Conservation (phyloP, 2,329 filamentous ascomycete species). For the Madurella mycetomatis region DNA sequence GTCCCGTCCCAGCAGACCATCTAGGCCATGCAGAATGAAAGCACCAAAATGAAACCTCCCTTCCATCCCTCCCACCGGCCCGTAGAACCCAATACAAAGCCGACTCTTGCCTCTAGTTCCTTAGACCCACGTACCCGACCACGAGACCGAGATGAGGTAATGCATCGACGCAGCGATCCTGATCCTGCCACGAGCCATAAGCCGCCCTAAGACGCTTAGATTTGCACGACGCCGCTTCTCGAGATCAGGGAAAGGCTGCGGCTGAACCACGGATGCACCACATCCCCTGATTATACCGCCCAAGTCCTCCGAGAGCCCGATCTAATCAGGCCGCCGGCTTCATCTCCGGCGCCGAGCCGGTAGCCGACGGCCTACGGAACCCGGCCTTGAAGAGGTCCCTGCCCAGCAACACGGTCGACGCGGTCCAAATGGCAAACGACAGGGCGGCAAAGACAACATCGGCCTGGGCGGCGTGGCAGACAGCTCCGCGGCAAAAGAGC, state of each 20-base stretch:
- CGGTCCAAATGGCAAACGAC: slow-evolving; percentile 51
- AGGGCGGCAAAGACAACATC: slow-evolving; percentile 51
- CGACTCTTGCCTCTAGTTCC: too few species aligned
- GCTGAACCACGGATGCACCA: neutral
- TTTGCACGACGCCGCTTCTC: neutral
- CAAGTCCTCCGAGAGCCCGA: neutral
- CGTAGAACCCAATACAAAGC: too few species aligned
- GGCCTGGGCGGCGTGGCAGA: slow-evolving; percentile 53
- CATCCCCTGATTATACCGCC: neutral
- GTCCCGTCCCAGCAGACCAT: slow-evolving; percentile 16
- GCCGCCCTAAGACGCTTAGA: neutral
- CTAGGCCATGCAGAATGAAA: slow-evolving; percentile 15
- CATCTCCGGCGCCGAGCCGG: slow-evolving; percentile 27
- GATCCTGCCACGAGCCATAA: neutral
- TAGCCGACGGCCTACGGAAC: slow-evolving; percentile 27
- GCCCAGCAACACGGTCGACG: slow-evolving; percentile 42
- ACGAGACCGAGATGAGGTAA: slow-evolving; percentile 10
- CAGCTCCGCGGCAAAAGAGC: slow-evolving; percentile 52
- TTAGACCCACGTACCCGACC: neutral
- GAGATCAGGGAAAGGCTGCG: neutral
- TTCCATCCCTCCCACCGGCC: neutral
- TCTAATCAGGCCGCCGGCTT: slow-evolving; percentile 15
- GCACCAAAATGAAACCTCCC: neutral
- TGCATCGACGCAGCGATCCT: neutral
- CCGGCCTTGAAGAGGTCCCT: slow-evolving; percentile 46